Evolutionary conservation across 176 grass and related monocot genomes (phyloP), one percentile per base, ranked within the genome.

Genomic region (Triticum urartu): DNA sequence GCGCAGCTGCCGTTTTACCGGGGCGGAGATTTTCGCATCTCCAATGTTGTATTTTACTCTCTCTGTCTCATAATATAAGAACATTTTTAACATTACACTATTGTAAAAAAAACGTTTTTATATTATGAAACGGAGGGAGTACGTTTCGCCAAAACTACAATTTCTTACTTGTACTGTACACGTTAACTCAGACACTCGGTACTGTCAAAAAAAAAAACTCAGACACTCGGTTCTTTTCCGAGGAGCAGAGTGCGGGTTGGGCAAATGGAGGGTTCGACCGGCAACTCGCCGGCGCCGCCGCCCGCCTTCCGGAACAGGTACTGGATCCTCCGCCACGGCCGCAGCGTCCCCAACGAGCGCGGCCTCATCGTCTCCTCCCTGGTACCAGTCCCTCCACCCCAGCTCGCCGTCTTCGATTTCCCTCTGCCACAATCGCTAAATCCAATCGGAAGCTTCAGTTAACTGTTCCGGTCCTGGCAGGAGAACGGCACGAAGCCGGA

Each of bases 311-410:
- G 78, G 47, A 98, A 95, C 81, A 81, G 24, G n/a, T 98, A 95
- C 56, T 98, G 93, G 95, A 84, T 95, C 80, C 88, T 95, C 73
- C 91, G 89, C 81, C 95, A 98, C 56, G 93, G 95, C 9, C 89
- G 86, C 72, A 98, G 93, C 84, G 77, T 98, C 47, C 93, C 95
- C 54, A 98, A 95, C 84, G 95, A 98, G 86, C 64, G 86, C 48
- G 91, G 93, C 60, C 75, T 95, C 86, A 91, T 95, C 47, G 81
- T 98, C 87, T 98, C 91, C 67, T 98, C 91, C 40, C 72, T 98
- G 88, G 93, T 95, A 78, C 36, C 21, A 25, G n/a, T 68, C 32
- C 14, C 0, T 69, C 78, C 78, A 72, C 14, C 48, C 47, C 64
- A 24, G 3, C 22, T 9, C 28, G 43, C 58, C 17, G 4, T 45